These are phyloP conservation scores for Pneumocystis murina DNA, from an alignment of 1,139 yeast genomes.

Conservation along the genomic window DNA sequence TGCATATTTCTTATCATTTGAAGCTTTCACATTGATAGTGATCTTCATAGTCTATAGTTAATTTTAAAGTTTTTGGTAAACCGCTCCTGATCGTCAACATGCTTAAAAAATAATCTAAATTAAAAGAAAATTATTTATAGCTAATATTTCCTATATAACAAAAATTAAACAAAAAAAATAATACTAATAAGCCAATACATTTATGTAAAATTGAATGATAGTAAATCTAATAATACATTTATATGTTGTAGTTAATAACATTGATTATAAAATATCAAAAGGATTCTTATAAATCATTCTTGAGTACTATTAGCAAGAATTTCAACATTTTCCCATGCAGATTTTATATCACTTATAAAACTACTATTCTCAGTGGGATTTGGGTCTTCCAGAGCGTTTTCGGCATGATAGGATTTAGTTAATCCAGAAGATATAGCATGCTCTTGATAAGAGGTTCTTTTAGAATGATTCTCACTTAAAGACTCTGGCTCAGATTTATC, in stretches of 20 bases:
- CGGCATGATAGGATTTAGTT: neutral
- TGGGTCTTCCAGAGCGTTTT: neutral
- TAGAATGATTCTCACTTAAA: neutral
- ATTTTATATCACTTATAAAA: neutral
- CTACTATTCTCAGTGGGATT: neutral
- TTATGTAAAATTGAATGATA: neutral
- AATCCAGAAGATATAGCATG: neutral
- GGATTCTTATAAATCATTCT: neutral
- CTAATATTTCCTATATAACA: neutral
- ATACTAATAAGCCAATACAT: neutral
- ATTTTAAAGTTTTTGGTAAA: neutral
- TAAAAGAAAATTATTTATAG: too few species aligned
- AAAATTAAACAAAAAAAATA: neutral
- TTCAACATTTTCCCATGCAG: neutral
- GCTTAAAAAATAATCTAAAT: too few species aligned
- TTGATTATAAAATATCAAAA: neutral
- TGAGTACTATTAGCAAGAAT: neutral
- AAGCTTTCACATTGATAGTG: slow-evolving; percentile 35
- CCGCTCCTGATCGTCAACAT: neutral
- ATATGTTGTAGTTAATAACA: neutral
- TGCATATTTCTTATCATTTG: slow-evolving; percentile 53
- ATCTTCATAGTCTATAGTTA: slow-evolving; percentile 8
- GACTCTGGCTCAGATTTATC: neutral
- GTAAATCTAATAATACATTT: neutral
- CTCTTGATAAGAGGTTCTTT: neutral